Conservation (phyloP, 805 yeast species). For the Schizosaccharomyces lindneri region DNA sequence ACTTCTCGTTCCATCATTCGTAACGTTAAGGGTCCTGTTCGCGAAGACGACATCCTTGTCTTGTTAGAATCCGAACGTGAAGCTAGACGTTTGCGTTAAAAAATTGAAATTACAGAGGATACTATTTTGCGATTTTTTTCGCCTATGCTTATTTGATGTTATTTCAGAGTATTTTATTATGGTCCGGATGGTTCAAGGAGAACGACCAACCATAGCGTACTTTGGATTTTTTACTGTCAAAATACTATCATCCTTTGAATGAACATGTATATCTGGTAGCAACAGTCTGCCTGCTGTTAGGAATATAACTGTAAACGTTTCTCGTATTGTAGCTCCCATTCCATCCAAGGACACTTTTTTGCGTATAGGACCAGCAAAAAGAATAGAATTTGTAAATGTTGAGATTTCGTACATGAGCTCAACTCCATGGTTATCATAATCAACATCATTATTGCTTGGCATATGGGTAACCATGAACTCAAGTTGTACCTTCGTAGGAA, state of each 20-base stretch:
- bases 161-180: not conserved
- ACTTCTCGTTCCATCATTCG: conserved; percentile 87
- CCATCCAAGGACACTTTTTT: not conserved
- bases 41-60: conserved; percentile 94
- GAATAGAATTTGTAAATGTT: not conserved
- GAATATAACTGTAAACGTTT: not conserved
- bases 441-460: too few species aligned
- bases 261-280: not conserved
- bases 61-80: conserved; percentile 99
- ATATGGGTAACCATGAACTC: not conserved
- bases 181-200: not conserved
- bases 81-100: conserved; percentile 21
- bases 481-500: not conserved
- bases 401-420: not conserved
- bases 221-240: not conserved
- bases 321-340: not conserved
- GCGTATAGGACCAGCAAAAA: not conserved
- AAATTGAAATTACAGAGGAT: not conserved
- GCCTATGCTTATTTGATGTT: not conserved
- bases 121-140: not conserved
- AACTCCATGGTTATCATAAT: not conserved
- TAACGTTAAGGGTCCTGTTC: conserved; percentile 73
- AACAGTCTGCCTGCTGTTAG: not conserved
- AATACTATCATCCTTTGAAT: not conserved
- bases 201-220: not conserved